Percentiles rank a stretch among this genome's conserved stretches.
Conservation (phyloP, 163 green algal genomes). For the Trebouxiophyceae sp. region DNA sequence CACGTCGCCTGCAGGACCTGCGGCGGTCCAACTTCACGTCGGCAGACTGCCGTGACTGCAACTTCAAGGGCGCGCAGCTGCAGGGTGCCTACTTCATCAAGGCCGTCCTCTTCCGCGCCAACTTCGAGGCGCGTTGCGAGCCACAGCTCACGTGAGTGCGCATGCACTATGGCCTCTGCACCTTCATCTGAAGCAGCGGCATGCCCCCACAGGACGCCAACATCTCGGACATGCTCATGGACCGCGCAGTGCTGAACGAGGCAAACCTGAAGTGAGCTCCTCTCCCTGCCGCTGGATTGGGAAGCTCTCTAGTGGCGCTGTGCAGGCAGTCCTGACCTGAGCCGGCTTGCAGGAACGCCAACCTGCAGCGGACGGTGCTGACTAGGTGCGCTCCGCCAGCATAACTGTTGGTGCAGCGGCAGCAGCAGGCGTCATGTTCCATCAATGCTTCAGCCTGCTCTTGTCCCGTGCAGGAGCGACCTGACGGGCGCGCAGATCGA, state of each 20-base stretch:
- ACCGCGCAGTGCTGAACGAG: conserved; percentile 74
- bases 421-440: neutral
- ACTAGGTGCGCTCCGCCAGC: conserved; percentile 36
- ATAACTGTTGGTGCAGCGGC: too few species aligned
- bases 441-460: neutral
- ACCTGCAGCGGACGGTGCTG: conserved; percentile 67
- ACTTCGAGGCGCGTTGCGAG: conserved; percentile 80
- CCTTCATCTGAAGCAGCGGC: too few species aligned
- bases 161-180: neutral
- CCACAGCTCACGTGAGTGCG: neutral
- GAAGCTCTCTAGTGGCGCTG: too few species aligned
- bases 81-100: conserved; percentile 88
- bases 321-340: too few species aligned
- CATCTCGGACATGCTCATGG: conserved; percentile 76
- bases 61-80: conserved; percentile 70
- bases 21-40: conserved; percentile 84
- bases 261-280: conserved; percentile 75
- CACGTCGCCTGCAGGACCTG: conserved; percentile 49
- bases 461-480: conserved; percentile 42
- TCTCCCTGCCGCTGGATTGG: too few species aligned
- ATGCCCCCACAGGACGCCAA: conserved; percentile 55
- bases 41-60: conserved; percentile 53
- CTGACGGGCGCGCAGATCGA: conserved; percentile 47
- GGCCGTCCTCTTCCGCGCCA: conserved; percentile 40
- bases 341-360: too few species aligned